Evolutionary conservation across 257 asterid species (phyloP).

Genomic region (Solanum peruvianum): DNA sequence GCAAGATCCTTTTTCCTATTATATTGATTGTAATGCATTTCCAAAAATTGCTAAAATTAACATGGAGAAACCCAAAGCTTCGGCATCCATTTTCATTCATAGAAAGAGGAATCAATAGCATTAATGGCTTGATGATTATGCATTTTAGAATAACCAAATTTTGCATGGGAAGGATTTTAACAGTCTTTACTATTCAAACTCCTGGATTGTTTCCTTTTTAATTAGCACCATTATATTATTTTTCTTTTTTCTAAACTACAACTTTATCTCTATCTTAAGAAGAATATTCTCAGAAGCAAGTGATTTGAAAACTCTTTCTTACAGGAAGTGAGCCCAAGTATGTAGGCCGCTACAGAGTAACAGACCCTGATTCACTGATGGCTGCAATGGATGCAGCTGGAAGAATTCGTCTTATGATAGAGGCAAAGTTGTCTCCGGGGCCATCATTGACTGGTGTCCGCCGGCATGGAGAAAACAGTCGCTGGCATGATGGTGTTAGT

Average conservation of each 20-base stretch:
- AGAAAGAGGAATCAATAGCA: background rate
- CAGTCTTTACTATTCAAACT: background rate
- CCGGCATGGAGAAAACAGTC: slow-evolving; percentile 58
- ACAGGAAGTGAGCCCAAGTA: slow-evolving; percentile 82
- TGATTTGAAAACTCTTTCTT: background rate
- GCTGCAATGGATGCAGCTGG: slow-evolving; percentile 83
- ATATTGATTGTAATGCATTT: background rate
- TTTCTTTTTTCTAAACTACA: background rate
- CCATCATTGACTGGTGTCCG: slow-evolving; percentile 79
- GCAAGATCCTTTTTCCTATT: background rate
- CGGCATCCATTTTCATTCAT: background rate
- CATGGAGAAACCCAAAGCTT: background rate
- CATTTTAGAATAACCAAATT: background rate
- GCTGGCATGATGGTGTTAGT: slow-evolving; percentile 53
- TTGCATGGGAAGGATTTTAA: background rate
- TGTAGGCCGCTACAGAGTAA: slow-evolving; percentile 84
- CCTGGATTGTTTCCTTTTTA: background rate
- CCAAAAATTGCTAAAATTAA: background rate
- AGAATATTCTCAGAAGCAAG: background rate
- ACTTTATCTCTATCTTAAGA: background rate
- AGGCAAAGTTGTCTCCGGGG: slow-evolving; percentile 81
- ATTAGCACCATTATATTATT: background rate
- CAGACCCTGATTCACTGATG: slow-evolving; percentile 76
- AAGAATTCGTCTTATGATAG: slow-evolving; percentile 45
- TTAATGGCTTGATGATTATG: background rate